Conservation (phyloP, 1,284 basidiomycete genomes). For the Sporisorium sorghi region DNA sequence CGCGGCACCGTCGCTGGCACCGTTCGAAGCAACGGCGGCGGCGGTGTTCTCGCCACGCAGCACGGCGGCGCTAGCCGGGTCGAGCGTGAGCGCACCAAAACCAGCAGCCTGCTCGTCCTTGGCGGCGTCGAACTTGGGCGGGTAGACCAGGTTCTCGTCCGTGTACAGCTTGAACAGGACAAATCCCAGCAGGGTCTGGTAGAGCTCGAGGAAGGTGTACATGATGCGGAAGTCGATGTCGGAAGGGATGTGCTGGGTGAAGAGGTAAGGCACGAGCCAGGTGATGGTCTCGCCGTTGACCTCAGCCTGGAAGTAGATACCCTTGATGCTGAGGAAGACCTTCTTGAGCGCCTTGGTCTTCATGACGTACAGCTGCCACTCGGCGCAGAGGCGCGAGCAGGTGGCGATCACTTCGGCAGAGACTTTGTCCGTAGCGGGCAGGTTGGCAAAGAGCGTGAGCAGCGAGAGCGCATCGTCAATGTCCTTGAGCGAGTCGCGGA, state of each 20-base stretch:
- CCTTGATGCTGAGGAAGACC: slow-evolving; percentile 96
- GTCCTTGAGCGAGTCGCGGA: slow-evolving; percentile 93
- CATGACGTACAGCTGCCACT: slow-evolving; percentile 88
- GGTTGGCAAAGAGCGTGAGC: slow-evolving; percentile 83
- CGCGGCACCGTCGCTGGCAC: slow-evolving; percentile 24
- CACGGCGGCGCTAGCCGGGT: slow-evolving; percentile 71
- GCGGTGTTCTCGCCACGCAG: slow-evolving; percentile 54
- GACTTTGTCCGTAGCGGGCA: slow-evolving; percentile 76
- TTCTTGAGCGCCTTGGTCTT: slow-evolving; percentile 86
- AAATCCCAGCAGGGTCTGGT: slow-evolving; percentile 95
- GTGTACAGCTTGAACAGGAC: slow-evolving; percentile 97
- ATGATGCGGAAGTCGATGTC: slow-evolving; percentile 99
- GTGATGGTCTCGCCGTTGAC: slow-evolving; percentile 91
- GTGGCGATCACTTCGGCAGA: slow-evolving; percentile 87
- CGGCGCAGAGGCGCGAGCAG: slow-evolving; percentile 79
- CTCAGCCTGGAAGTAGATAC: slow-evolving; percentile 97
- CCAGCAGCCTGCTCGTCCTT: slow-evolving; percentile 86
- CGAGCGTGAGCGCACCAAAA: slow-evolving; percentile 87
- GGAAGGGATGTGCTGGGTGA: slow-evolving; percentile 91
- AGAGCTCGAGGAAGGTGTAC: slow-evolving; percentile 97
- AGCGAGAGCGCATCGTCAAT: slow-evolving; percentile 97
- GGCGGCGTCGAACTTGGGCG: slow-evolving; percentile 85
- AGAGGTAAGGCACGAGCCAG: slow-evolving; percentile 98
- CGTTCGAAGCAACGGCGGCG: not conserved
- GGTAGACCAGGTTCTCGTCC: slow-evolving; percentile 92